Evolutionary conservation across 2,329 filamentous ascomycete genomes (phyloP), one percentile per base, ranked within the genome.

Genomic region (Aspergillus bombycis): DNA sequence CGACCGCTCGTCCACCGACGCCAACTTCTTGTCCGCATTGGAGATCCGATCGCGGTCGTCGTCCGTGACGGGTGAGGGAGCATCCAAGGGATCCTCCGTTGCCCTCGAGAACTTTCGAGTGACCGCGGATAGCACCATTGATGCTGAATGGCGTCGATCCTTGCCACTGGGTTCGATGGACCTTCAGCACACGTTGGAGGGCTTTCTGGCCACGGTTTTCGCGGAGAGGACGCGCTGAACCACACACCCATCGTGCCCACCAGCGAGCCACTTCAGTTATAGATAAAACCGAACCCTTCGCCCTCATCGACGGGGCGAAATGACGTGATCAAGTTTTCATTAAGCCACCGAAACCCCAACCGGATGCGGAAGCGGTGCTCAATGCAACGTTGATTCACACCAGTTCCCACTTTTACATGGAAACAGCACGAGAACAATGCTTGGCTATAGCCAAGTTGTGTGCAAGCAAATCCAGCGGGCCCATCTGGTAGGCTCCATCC

Each of bases 251-350:
- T 26, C n/a, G 7, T 36, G 30, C 23, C 16, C n/a, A 10, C 19
- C 16, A 8, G 52, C 30, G 16, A 38, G 12, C 19, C 8, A 16
- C 32, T 16, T 26, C 32, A 26, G 8, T 55, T 55, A 55, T 36
- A 38, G 34, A 38, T 12, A 23, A 10, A 54, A 54, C 1, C 1
- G 5, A 54, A 5, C n/a, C 9, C 32, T 19, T 23, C 12, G 5
- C 12, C 28, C 9, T 14, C 30, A 32, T 36, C 4, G 2, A 23
- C n/a, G 4, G 36, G 50, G 50, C 26, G 1, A 54, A 54, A 54
- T 54, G 50, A 54, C 50, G 50, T 54, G 50, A 32, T 54, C 28
- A n/a, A 21, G 12, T 34, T 54, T 54, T 36, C 32, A 54, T 36
- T 36, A 34, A 54, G 30, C 30, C 16, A 54, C 6, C 4, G 50